Percentiles rank a stretch among this genome's conserved stretches.
Conservation (phyloP, 192 early-diverging fungal genomes). For the Coemansia sp. region DNA sequence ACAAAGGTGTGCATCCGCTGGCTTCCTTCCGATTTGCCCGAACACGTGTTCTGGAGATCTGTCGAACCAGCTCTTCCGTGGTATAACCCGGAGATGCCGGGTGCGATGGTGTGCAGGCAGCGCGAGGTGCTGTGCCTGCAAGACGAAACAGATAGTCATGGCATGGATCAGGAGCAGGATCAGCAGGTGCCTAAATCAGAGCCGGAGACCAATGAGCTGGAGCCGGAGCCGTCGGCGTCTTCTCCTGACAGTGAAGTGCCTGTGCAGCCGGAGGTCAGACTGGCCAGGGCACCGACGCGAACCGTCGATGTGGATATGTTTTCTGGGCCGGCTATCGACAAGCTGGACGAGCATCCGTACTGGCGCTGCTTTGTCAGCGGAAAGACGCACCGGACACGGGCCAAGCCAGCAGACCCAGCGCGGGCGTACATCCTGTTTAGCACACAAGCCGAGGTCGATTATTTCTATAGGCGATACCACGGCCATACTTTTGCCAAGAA, state of each 20-base stretch:
- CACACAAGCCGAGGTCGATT: slow-evolving; percentile 23
- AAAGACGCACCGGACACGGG: slow-evolving; percentile 33
- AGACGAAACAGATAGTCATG: background rate
- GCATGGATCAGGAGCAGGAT: background rate
- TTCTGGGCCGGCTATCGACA: slow-evolving; percentile 25
- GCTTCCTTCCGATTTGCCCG: slow-evolving; percentile 47
- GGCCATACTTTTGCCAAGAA: slow-evolving; percentile 46
- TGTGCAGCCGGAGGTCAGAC: background rate
- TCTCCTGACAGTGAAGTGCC: background rate
- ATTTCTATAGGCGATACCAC: slow-evolving; percentile 42
- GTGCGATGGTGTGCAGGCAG: slow-evolving; percentile 11
- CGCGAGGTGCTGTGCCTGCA: slow-evolving; percentile 10
- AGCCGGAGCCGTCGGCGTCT: background rate
- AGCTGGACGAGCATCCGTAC: slow-evolving; percentile 38
- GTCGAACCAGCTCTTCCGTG: slow-evolving; percentile 45
- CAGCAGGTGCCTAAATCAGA: background rate
- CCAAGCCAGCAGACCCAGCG: slow-evolving; percentile 34
- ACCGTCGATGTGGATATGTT: slow-evolving; percentile 13
- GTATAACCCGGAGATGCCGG: slow-evolving; percentile 23
- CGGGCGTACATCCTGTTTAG: slow-evolving; percentile 50
- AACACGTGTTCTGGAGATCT: slow-evolving; percentile 50
- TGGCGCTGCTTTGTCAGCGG: slow-evolving; percentile 43
- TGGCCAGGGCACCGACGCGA: slow-evolving; percentile 18
- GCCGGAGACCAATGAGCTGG: background rate
- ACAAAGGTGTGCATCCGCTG: slow-evolving; percentile 50